phyloP scores from a whole-genome alignment of 176 grass and related monocot genomes.

The Chrysopogon serrulatus region DNA sequence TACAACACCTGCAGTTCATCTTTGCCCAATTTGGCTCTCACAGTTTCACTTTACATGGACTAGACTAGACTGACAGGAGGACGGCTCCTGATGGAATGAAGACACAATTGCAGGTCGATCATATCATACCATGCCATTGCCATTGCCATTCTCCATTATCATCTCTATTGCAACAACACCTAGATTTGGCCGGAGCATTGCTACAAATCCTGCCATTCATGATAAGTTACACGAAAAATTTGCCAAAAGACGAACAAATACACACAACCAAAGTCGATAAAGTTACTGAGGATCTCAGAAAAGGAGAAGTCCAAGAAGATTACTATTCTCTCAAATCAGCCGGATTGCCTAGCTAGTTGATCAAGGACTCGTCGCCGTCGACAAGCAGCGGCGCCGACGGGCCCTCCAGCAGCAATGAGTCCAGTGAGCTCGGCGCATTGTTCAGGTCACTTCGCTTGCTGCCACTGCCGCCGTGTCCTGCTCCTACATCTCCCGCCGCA shows the following conservation, averaged over 20 bases:
- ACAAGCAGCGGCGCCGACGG: slow-evolving; percentile 22
- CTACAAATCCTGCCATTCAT: not conserved
- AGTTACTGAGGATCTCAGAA: not conserved
- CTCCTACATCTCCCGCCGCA: not conserved
- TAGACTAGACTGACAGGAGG: not conserved
- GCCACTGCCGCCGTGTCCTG: not conserved
- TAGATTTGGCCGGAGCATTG: not conserved
- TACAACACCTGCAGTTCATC: not conserved
- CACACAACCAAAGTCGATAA: not conserved
- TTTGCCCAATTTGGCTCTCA: not conserved
- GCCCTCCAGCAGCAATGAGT: slow-evolving; percentile 31
- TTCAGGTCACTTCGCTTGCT: not conserved
- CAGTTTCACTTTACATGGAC: not conserved
- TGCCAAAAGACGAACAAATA: not conserved
- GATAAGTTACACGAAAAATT: not conserved
- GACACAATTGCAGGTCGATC: not conserved
- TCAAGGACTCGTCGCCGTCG: slow-evolving; percentile 37
- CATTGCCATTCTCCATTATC: not conserved
- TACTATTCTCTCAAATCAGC: slow-evolving; percentile 20
- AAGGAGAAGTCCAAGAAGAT: not conserved
- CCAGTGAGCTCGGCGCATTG: slow-evolving; percentile 3
- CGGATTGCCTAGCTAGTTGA: slow-evolving; percentile 19
- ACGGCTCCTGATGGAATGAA: not conserved
- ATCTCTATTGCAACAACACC: not conserved
- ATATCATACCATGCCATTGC: too few species aligned